Evolutionary conservation across 768 basidiomycete genomes (phyloP).

Genomic region (Amanita muscaria): DNA sequence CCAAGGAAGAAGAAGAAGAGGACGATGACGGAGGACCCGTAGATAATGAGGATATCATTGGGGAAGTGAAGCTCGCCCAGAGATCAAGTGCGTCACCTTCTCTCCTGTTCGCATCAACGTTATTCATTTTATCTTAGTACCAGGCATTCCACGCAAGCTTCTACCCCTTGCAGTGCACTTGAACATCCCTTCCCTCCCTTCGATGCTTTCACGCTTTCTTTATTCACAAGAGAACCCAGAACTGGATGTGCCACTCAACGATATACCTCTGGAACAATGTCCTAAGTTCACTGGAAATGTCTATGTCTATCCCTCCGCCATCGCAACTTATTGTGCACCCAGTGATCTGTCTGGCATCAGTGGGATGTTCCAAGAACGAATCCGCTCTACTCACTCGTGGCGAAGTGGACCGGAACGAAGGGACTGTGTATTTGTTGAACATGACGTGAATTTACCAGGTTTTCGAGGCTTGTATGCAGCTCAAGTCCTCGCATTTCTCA

Average conservation of each 20-base stretch:
- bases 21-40: not conserved
- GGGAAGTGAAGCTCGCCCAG: constrained; percentile 9
- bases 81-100: not conserved
- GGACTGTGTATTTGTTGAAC: not conserved
- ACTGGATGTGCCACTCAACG: not conserved
- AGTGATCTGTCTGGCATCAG: constrained; percentile 12
- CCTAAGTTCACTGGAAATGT: not conserved
- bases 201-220: not conserved
- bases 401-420: not conserved
- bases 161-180: too few species aligned
- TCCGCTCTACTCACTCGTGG: constrained; percentile 1
- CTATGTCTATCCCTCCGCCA: constrained; percentile 7
- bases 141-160: too few species aligned
- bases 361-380: constrained; percentile 12
- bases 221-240: not conserved
- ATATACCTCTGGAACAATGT: constrained; percentile 1
- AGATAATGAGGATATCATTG: constrained; percentile 1
- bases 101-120: not conserved
- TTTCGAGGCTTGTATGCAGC: not conserved
- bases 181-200: too few species aligned
- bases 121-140: too few species aligned
- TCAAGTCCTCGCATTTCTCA: not conserved
- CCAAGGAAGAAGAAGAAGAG: too few species aligned
- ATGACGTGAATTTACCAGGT: not conserved
- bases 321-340: constrained; percentile 13